A percentile compares a stretch with the other conserved stretches of the same genome.
phyloP scores from a whole-genome alignment of 2,329 filamentous ascomycete species.

The Leptographium lundbergii region DNA sequence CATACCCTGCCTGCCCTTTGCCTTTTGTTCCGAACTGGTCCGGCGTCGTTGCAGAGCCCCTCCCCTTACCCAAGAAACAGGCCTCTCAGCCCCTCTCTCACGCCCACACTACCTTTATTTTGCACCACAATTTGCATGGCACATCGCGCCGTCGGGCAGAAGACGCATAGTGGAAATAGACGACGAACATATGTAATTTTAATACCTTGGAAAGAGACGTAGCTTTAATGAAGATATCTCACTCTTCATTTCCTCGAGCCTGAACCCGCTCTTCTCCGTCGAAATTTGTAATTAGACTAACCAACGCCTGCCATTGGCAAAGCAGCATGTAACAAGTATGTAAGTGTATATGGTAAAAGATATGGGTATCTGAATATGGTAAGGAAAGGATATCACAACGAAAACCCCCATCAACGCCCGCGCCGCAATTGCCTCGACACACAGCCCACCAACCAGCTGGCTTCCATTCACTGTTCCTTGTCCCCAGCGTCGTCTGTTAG shows the following conservation, averaged over 20 bases:
- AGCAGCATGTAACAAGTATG: too few relatives aligned
- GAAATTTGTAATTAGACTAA: not conserved
- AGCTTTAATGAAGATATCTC: not conserved
- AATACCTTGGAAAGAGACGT: not conserved
- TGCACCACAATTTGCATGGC: not conserved
- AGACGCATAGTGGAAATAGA: not conserved
- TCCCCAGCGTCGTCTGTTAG: not conserved
- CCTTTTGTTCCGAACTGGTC: not conserved
- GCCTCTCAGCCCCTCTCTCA: not conserved
- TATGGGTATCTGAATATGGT: not conserved
- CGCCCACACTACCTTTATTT: not conserved
- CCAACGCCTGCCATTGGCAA: not conserved
- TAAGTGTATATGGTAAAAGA: not conserved
- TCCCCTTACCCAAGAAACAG: not conserved
- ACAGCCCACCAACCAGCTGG: not conserved
- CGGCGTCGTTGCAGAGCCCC: not conserved
- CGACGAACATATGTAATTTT: not conserved
- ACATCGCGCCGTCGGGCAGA: not conserved
- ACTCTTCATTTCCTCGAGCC: not conserved
- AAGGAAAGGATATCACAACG: not conserved
- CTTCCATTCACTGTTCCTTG: not conserved
- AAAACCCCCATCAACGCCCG: not conserved
- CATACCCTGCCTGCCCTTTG: not conserved
- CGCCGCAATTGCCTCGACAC: not conserved
- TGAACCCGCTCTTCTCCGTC: not conserved